Conservation (phyloP, 148 eudicot genomes). For the Chenopodium berlandieri region DNA sequence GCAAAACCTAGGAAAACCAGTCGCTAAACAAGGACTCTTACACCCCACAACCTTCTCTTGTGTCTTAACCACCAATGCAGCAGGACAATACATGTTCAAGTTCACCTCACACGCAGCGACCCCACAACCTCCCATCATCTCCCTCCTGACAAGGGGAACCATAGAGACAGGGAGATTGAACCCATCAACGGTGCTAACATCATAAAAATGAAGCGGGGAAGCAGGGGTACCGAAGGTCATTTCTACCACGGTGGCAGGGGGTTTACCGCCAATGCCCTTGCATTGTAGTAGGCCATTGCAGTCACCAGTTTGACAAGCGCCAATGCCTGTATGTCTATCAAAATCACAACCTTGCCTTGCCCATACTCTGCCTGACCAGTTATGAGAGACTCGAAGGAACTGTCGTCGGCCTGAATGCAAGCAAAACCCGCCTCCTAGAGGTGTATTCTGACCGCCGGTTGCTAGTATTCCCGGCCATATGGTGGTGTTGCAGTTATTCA, state of each 20-base stretch:
- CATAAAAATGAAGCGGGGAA: slow-evolving; percentile 51
- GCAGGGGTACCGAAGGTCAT: slow-evolving; percentile 58
- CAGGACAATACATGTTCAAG: slow-evolving; percentile 57
- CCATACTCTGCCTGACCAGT: slow-evolving; percentile 79
- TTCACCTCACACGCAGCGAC: slow-evolving; percentile 64
- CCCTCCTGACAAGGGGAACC: slow-evolving; percentile 37
- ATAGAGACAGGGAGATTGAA: slow-evolving; percentile 66
- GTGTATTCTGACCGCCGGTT: slow-evolving; percentile 47
- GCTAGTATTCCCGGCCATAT: slow-evolving; percentile 75
- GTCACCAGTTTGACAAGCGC: slow-evolving; percentile 64
- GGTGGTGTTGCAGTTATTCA: slow-evolving; percentile 58
- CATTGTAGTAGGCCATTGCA: slow-evolving; percentile 54
- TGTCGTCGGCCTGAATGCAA: slow-evolving; percentile 37
- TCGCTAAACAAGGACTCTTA: slow-evolving; percentile 73
- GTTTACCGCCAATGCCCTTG: slow-evolving; percentile 46
- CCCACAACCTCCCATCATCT: slow-evolving; percentile 34
- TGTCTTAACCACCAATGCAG: slow-evolving; percentile 38
- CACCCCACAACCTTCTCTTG: slow-evolving; percentile 65
- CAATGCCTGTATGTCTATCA: slow-evolving; percentile 23
- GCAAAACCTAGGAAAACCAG: slow-evolving; percentile 39
- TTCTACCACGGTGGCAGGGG: slow-evolving; percentile 62
- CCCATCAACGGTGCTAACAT: slow-evolving; percentile 71
- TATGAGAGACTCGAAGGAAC: slow-evolving; percentile 35
- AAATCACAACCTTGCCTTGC: slow-evolving; percentile 65
- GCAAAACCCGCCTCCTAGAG: slow-evolving; percentile 53